These are phyloP conservation scores for Cryptococcus hybrid DNA, from an alignment of 1,284 basidiomycete genomes.

Conservation along the genomic window DNA sequence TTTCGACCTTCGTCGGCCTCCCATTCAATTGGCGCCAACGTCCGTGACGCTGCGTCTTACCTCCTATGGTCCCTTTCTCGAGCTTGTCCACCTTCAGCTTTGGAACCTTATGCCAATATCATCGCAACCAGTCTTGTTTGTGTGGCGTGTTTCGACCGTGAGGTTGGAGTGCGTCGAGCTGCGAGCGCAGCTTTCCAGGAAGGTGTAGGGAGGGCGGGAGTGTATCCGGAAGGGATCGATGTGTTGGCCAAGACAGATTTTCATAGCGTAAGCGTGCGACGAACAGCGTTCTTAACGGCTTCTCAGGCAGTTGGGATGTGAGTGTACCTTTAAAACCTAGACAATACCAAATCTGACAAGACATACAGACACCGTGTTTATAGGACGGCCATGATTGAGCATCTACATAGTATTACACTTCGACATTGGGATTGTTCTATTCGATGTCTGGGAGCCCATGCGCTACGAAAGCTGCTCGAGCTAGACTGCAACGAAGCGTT, in stretches of 20 bases:
- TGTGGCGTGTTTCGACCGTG: conserved; percentile 85
- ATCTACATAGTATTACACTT: conserved; percentile 71
- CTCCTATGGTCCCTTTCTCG: conserved; percentile 92
- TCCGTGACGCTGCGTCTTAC: conserved; percentile 93
- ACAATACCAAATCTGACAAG: conserved; percentile 22
- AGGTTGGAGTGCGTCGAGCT: conserved; percentile 91
- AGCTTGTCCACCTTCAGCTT: conserved; percentile 61
- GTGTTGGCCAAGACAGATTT: conserved; percentile 91
- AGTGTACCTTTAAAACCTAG: conserved; percentile 55
- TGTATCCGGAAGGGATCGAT: conserved; percentile 93
- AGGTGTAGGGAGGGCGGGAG: conserved; percentile 83
- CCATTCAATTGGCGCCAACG: conserved; percentile 89
- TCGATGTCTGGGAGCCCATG: conserved; percentile 74
- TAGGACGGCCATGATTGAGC: conserved; percentile 65
- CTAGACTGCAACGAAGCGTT: conserved; percentile 40
- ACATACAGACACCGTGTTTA: conserved; percentile 60
- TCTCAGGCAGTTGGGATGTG: conserved; percentile 85
- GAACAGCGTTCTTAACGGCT: conserved; percentile 78
- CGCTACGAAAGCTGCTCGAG: conserved; percentile 67
- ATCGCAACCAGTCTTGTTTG: conserved; percentile 71
- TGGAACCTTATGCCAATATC: conserved; percentile 62
- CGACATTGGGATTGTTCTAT: conserved; percentile 88
- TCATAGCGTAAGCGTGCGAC: conserved; percentile 82
- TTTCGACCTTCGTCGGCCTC: conserved; percentile 91
- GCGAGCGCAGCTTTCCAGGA: conserved; percentile 99